Percentiles rank a stretch among this genome's conserved stretches.
These are phyloP conservation scores for Balakata baccata DNA, from an alignment of 345 rosid species.

Conservation along the genomic window DNA sequence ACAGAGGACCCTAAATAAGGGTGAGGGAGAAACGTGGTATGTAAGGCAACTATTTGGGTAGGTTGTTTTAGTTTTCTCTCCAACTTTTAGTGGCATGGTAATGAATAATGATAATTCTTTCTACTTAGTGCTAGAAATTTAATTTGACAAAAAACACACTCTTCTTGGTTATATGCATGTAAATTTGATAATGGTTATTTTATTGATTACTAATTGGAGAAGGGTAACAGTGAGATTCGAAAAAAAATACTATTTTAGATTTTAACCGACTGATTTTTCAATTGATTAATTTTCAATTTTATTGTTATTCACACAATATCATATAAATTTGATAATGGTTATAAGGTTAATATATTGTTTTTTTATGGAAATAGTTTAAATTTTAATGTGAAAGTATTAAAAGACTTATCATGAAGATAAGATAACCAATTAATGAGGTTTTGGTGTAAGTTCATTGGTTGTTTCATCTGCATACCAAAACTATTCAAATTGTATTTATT, in stretches of 20 bases:
- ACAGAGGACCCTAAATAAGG: constrained; percentile 36
- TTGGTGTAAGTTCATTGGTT: constrained; percentile 1
- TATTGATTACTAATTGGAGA: no score
- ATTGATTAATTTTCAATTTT: no score
- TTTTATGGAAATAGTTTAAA: not conserved
- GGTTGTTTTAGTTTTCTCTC: constrained; percentile 33
- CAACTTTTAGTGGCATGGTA: constrained; percentile 13
- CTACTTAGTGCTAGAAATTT: not conserved
- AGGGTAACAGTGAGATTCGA: no score
- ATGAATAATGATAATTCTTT: not conserved
- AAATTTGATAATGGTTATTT: not conserved
- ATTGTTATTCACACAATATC: no score
- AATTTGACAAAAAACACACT: constrained; percentile 20
- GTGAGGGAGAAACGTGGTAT: constrained; percentile 55
- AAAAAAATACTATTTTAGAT: no score
- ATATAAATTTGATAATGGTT: not conserved
- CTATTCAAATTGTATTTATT: not conserved
- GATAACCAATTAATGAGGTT: constrained; percentile 4
- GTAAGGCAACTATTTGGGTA: constrained; percentile 46
- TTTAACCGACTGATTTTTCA: no score
- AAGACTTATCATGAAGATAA: not conserved
- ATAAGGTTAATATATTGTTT: no score
- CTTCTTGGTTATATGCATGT: constrained; percentile 7
- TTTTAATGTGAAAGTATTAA: not conserved
- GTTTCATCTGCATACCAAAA: not conserved